Evolutionary conservation across 1,139 yeast species (phyloP).

Genomic region (Barnettozyma hawaiiensis): DNA sequence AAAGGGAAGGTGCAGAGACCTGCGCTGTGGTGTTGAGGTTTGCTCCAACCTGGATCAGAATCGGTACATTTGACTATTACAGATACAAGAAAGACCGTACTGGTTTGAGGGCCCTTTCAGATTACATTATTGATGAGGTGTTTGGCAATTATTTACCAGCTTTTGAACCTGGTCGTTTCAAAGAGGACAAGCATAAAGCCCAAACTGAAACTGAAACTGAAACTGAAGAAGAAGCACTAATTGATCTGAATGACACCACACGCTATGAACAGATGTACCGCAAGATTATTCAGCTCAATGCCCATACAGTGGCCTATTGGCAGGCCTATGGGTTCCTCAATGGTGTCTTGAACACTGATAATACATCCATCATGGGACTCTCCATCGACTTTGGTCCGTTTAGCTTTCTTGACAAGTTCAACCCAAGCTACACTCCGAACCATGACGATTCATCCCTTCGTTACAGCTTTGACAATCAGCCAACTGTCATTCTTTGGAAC

Average conservation of each 20-base stretch:
- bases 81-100: slow-evolving; percentile 66
- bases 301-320: slow-evolving; percentile 76
- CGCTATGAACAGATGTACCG: slow-evolving; percentile 67
- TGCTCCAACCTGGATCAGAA: slow-evolving; percentile 81
- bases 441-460: slow-evolving; percentile 74
- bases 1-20: slow-evolving; percentile 63
- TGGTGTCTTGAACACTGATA: slow-evolving; percentile 93
- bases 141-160: slow-evolving; percentile 39
- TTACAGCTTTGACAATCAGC: slow-evolving; percentile 77
- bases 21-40: slow-evolving; percentile 84
- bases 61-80: slow-evolving; percentile 87
- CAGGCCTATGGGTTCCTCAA: slow-evolving; percentile 89
- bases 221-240: slow-evolving; percentile 6
- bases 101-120: slow-evolving; percentile 58
- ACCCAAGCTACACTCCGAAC: slow-evolving; percentile 81
- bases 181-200: slow-evolving; percentile 19
- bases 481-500: slow-evolving; percentile 92
- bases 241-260: slow-evolving; percentile 39
- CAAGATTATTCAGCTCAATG: slow-evolving; percentile 68
- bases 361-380: slow-evolving; percentile 80
- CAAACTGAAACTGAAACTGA: slow-evolving; percentile 11
- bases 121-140: slow-evolving; percentile 67
- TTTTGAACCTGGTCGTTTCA: slow-evolving; percentile 28
- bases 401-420: slow-evolving; percentile 79
- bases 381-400: slow-evolving; percentile 95